Evolutionary conservation across 2,329 filamentous ascomycete species (phyloP), one percentile per base, ranked within the genome.

Genomic region (Aspergillus glaucus): DNA sequence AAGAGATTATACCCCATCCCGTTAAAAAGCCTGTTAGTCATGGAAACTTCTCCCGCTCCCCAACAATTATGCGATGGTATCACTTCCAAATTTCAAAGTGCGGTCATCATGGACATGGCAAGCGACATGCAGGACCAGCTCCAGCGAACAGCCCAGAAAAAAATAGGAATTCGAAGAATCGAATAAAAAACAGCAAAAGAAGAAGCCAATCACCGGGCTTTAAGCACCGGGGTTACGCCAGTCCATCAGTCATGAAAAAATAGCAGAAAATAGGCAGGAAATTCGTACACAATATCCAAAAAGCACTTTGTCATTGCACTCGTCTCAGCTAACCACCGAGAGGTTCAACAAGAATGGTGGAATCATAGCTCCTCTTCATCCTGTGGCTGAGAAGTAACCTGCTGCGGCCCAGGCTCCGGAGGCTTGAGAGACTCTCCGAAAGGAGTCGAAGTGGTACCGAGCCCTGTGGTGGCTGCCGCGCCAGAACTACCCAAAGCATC

Each of bases 341-440:
- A 12, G 26, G 4, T 30, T 4, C 26, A 30, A 30, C 26, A 30
- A 12, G 9, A 12, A 30, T 30, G 26, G 9, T 12, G 26, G 26
- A 12, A 9, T 45, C 21, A 67, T 49, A 67, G 47, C 49, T 67
- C 65, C 48, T 67, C 65, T 1, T 67, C 63, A 3, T 58, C 58
- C 10, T 60, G 52, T 14, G 43, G 40, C 10, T 40, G 17, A 9
- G 17, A 19, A 21, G 37, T 17, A 10, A 10, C 37, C n/a, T 15
- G 37, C 9, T 46, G 5, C 43, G 22, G 41, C 3, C 52, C 34
- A 14, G 49, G 26, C 45, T 34, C 30, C 39, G 54, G 50, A 36
- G 46, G 51, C 43, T 59, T 51, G 50, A 58, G 39, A 32, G 40
- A 53, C 15, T 55, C 55, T n/a, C 54, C 57, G 42, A 62, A 58